Base-by-base conservation (phyloP, 1,284 basidiomycete genomes). In the Tranzscheliella williamsii region DNA sequence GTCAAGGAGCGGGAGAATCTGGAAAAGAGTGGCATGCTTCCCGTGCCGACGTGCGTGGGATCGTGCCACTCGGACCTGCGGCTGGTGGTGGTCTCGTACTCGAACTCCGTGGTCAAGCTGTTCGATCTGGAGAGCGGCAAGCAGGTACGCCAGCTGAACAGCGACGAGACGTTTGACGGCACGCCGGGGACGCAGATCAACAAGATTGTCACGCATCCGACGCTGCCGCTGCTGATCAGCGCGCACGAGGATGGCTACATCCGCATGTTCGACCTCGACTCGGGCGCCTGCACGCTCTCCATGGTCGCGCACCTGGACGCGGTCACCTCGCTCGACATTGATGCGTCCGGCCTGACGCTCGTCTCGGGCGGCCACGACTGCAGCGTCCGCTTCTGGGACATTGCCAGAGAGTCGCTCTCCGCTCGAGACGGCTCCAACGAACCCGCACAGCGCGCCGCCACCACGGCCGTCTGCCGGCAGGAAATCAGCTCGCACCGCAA, bases 201-300 rank as follows among this genome's bases (percentile, higher is more conserved):
- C 79, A 85, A 86, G 53, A 86, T 96, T 40, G 85, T 87, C 29
- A 91, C 91, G 34, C 91, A 96, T 80, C 91, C 92, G 11, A 93
- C 90, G 1, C 86, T 92, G 82, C 85, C 90, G 1, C 80, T 93
- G 21, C 84, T 97, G 37, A 85, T 94, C 26, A 89, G 90, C 13
- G 94, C 86, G 0, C 90, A 95, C 76, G 93, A 97, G 79, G 92
- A 97, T 81, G 91, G 91, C 66, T 87, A 87, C 72, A 90, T 97
- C 65, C 84, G 89, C 24, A 85, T 96, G 49, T 95, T 90, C 78
- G 91, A 96, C 78, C 83, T 89, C 38, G 81, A 81, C 26, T 88
- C 87, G 55, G 88, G 92, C 89, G 64, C 63, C 81, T 90, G 90
- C 72, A 89, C 89, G 22, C 85, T 91, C 72, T 89, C 89, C 24